These are phyloP conservation scores for Oxytropis ochrocephala DNA, from an alignment of 306 rosid species.

Conservation along the genomic window DNA sequence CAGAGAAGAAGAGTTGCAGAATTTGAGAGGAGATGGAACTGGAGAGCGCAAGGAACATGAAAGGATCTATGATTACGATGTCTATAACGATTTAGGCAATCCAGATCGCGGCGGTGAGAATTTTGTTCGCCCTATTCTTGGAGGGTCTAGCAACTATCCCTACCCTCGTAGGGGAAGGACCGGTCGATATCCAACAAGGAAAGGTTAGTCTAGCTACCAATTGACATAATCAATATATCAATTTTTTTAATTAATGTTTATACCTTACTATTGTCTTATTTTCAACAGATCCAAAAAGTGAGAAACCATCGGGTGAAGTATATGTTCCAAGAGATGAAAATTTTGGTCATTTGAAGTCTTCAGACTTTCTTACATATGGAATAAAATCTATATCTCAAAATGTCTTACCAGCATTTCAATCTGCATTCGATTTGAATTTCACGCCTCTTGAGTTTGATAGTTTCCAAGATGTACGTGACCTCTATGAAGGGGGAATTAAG, in stretches of 20 bases:
- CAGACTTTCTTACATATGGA: conserved; percentile 54
- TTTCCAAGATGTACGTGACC: conserved; percentile 54
- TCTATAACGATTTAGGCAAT: conserved; percentile 61
- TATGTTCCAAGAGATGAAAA: conserved; percentile 90
- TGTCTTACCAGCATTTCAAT: conserved; percentile 43
- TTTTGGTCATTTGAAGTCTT: conserved; percentile 66
- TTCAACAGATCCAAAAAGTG: conserved; percentile 44
- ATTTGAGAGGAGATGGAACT: conserved; percentile 61
- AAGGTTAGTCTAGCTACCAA: conserved; percentile 28
- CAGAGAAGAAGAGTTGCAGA: conserved; percentile 57
- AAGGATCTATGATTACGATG: conserved; percentile 68
- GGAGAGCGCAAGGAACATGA: conserved; percentile 59
- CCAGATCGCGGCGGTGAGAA: conserved; percentile 26
- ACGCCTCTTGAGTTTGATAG: conserved; percentile 49
- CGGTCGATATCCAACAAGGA: conserved; percentile 43
- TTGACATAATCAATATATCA: too few relatives aligned
- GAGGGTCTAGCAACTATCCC: conserved; percentile 62
- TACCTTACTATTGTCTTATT: background rate
- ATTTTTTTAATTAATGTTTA: background rate
- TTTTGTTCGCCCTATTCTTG: conserved; percentile 50
- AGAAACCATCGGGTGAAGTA: conserved; percentile 51
- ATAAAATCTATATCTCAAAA: conserved; percentile 54
- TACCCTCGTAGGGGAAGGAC: conserved; percentile 94
- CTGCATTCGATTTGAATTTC: conserved; percentile 27
- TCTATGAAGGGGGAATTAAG: conserved; percentile 59